Base-by-base conservation (phyloP, 441 rosid genomes). In the Capsella rubella region DNA sequence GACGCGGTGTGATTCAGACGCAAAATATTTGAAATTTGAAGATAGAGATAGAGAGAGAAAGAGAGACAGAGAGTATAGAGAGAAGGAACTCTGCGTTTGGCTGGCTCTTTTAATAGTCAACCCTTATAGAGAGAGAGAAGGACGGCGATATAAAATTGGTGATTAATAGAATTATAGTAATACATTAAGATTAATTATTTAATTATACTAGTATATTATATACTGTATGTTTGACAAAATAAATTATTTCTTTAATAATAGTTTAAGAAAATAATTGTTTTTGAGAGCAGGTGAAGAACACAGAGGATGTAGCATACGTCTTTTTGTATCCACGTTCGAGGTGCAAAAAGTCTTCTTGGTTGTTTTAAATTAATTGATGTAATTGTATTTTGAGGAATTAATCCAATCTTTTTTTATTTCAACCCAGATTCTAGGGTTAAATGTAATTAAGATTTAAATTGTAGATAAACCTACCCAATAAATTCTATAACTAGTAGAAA, bases 61-160 rank as follows among this genome's bases (percentile, higher is more conserved):
- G 47, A 61, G 57, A 54, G 28, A 59, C 21, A 60, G 35, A 27
- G 32, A 27, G 25, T 8, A 35, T 14, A 50, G 4, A 49, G 71
- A 64, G 71, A 69, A 39, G 53, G 73, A 60, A 67, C 70, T 76
- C 61, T 72, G 81, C 59, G 50, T 72, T 72, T 56, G 76, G 54
- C 66, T 56, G 76, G 54, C 66, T 45, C 15, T 60, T 67, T 60
- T 67, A 18, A 29, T 56, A 73, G 81, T 78, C 81, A 78, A 78
- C 78, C 14, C 74, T 78, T 73, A 46, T 60, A 37, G 45, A 71
- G 73, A 32, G 35, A 68, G 70, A 28, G 50, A 69, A 14, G 29
- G 73, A 65, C 77, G 73, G 76, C 18, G 35, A 72, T 72, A 67
- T 65, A n/a, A 65, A 21, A 77, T 14, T 72, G 6, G 7, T 52